Base-by-base conservation (phyloP, 2,329 filamentous ascomycete genomes). In the Macrophomina pseudophaseolina region DNA sequence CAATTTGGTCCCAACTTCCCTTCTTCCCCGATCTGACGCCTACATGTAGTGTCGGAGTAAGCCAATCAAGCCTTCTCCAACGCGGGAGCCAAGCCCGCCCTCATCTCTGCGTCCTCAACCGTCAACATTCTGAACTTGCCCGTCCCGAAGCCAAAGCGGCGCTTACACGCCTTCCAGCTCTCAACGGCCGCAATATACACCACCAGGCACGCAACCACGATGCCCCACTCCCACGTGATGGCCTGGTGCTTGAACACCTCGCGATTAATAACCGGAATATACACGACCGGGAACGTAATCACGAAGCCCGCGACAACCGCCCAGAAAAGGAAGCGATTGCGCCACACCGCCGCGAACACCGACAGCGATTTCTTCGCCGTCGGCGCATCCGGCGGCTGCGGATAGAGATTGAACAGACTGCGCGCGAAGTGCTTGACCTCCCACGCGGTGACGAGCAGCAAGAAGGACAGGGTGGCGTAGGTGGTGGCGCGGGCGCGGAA, bases 361-460 rank as follows among this genome's bases (percentile, higher is more conserved):
- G 75, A 77, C 2, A 78, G 69, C 9, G 72, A 72, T 6, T 65
- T 74, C 35, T 69, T 74, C 35, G 70, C 68, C 1, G 66, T 64
- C 16, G 72, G n/a, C 9, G 48, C 40, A 32, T 23, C 63, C n/a
- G 30, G 68, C 18, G 73, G 69, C 59, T 72, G 72, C 1, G 80
- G 80, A 56, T 82, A 79, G 71, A 83, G 78, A 71, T 82, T 81
- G 74, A 82, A 83, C 4, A 82, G 72, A 7, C 75, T 76, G 52
- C 79, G 77, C 14, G 78, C 75, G 42, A 82, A 79, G 67, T 82
- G 80, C 69, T 82, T 82, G 66, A 82, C 80, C 71, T 83, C 80
- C 80, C 80, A 82, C 2, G 81, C 81, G n/a, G 80, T 82, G 69
- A 82, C 74, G 28, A 81, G 79, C 9, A 82, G 76, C 0, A 82